A percentile compares a stretch with the other conserved stretches of the same genome.
phyloP scores from a whole-genome alignment of 768 basidiomycete species.

The Pleurotus djamor region DNA sequence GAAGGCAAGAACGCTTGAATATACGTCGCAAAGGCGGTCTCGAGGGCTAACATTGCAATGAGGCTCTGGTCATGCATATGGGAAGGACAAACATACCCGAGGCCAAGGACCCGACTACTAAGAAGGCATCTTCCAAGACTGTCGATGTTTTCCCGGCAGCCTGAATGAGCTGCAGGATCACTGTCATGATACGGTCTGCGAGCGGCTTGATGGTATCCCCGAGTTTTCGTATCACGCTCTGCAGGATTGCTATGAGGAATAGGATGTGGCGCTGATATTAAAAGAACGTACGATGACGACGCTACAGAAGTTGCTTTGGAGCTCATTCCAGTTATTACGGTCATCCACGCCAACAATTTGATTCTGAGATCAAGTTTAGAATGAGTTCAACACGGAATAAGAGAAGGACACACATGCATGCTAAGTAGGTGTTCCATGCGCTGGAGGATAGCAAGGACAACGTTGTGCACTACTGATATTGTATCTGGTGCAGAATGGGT shows the following conservation, averaged over 20 bases:
- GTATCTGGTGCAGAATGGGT: constrained; percentile 79
- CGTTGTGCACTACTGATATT: constrained; percentile 78
- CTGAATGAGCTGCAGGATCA: constrained; percentile 81
- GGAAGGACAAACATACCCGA: constrained; percentile 43
- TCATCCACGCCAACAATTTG: constrained; percentile 96
- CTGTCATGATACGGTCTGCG: constrained; percentile 94
- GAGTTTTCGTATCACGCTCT: constrained; percentile 87
- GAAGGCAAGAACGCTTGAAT: constrained; percentile 82
- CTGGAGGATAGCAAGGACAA: constrained; percentile 76
- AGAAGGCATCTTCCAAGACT: constrained; percentile 94
- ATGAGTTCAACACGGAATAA: not conserved
- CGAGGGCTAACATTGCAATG: constrained; percentile 52
- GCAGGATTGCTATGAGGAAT: constrained; percentile 5
- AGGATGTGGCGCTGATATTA: not conserved
- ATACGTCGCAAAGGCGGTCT: constrained; percentile 77
- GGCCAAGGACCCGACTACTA: constrained; percentile 87
- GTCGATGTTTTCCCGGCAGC: constrained; percentile 92
- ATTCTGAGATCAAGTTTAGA: constrained; percentile 43
- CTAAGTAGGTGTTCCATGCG: constrained; percentile 87
- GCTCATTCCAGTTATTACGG: constrained; percentile 97
- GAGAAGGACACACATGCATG: constrained; percentile 62
- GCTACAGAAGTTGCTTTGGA: constrained; percentile 93
- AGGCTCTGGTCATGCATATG: not conserved
- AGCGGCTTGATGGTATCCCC: constrained; percentile 80
- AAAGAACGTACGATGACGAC: constrained; percentile 71